Percentiles rank a stretch among this genome's conserved stretches.
phyloP scores from a whole-genome alignment of 2,329 filamentous ascomycete species.

The Westerdykella ornata region DNA sequence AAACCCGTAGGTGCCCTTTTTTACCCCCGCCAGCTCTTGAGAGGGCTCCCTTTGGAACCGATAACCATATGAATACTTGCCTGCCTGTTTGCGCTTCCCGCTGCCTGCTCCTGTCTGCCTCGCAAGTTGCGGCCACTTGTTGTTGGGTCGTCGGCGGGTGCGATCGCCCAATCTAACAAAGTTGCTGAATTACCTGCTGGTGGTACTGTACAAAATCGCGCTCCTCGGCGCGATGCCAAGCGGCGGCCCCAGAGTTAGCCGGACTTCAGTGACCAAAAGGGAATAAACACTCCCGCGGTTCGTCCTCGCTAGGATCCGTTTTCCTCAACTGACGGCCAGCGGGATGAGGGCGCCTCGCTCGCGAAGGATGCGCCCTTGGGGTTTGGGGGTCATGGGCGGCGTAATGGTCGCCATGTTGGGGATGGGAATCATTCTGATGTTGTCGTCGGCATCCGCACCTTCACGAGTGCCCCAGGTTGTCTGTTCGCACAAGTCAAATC shows the following conservation, averaged over 20 bases:
- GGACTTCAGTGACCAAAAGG: constrained; percentile 20
- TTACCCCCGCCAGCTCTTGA: background rate
- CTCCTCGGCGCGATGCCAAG: constrained; percentile 19
- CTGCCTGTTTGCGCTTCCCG: too few species aligned
- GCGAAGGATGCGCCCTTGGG: constrained; percentile 28
- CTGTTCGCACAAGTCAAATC: constrained; percentile 41
- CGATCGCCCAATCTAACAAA: constrained; percentile 23
- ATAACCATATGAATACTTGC: background rate
- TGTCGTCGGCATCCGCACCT: constrained; percentile 71
- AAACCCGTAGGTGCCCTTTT: background rate
- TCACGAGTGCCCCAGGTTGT: constrained; percentile 94
- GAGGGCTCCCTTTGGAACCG: background rate
- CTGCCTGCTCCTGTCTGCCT: background rate
- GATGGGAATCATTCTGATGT: constrained; percentile 37
- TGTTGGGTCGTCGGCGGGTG: constrained; percentile 9
- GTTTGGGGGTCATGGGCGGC: constrained; percentile 30
- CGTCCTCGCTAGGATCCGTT: background rate
- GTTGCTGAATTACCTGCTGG: constrained; percentile 5
- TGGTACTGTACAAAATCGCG: constrained; percentile 32
- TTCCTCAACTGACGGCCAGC: constrained; percentile 21
- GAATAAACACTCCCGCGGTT: constrained; percentile 8
- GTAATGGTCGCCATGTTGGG: constrained; percentile 29
- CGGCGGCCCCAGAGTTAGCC: constrained; percentile 13
- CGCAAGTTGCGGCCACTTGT: background rate
- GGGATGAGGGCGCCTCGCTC: constrained; percentile 28